These are phyloP conservation scores for Manihot esculenta DNA, from an alignment of 441 rosid genomes.

Conservation along the genomic window DNA sequence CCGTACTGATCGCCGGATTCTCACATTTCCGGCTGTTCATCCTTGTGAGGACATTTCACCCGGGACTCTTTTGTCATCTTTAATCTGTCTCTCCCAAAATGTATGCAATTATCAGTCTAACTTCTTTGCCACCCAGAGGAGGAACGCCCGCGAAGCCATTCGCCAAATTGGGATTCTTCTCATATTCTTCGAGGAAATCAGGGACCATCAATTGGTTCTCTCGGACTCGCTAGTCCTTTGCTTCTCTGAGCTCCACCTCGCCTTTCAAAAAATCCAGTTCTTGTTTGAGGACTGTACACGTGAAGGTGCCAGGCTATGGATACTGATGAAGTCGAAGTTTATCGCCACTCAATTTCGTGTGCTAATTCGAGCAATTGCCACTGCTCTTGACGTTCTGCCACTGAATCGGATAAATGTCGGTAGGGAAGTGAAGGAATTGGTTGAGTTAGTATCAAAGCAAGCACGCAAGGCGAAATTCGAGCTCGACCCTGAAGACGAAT, in stretches of 20 bases:
- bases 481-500: conserved; percentile 46
- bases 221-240: conserved; percentile 39
- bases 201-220: conserved; percentile 24
- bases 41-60: conserved; percentile 61
- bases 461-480: conserved; percentile 47
- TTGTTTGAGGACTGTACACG: conserved; percentile 66
- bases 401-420: conserved; percentile 46
- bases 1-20: conserved; percentile 50
- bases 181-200: conserved; percentile 57
- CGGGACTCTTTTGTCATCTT: conserved; percentile 50
- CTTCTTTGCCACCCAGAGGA: conserved; percentile 51
- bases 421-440: conserved; percentile 60
- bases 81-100: conserved; percentile 40
- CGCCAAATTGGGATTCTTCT: conserved; percentile 52
- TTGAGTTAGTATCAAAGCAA: conserved; percentile 57
- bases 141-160: conserved; percentile 44
- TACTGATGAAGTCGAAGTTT: conserved; percentile 51
- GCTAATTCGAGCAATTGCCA: conserved; percentile 47
- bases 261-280: conserved; percentile 62
- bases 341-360: conserved; percentile 50
- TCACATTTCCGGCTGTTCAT: conserved; percentile 66
- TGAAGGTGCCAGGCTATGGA: conserved; percentile 60
- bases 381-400: conserved; percentile 57
- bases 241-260: conserved; percentile 64
- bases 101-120: conserved; percentile 41